Conservation (phyloP, 768 basidiomycete genomes). For the Auriscalpium microsporum region DNA sequence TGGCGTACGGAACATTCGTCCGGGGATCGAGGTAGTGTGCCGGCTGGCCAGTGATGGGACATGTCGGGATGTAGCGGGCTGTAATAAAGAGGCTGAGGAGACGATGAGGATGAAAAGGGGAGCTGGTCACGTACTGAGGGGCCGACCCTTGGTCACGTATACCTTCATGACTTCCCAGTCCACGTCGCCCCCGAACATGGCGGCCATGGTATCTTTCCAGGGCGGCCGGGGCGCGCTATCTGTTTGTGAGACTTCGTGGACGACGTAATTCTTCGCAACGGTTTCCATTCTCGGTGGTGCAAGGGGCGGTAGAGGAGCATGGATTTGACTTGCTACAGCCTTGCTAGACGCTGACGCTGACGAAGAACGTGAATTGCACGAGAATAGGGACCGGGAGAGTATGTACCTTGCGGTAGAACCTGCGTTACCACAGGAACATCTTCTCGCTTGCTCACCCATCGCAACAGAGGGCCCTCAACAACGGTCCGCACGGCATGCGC, state of each 20-base stretch:
- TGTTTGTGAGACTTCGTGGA: conserved; percentile 52
- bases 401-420: conserved; percentile 26
- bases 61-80: conserved; percentile 62
- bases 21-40: conserved; percentile 78
- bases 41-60: conserved; percentile 70
- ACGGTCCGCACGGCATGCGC: conserved; percentile 52
- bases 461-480: conserved; percentile 57
- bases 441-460: conserved; percentile 65
- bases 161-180: conserved; percentile 70
- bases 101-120: conserved; percentile 9
- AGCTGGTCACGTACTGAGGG: conserved; percentile 37
- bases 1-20: conserved; percentile 73
- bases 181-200: conserved; percentile 80
- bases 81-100: not conserved
- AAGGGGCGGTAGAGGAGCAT: not conserved
- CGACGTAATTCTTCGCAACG: conserved; percentile 59
- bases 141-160: conserved; percentile 56
- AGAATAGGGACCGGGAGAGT: not conserved
- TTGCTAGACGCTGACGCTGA: not conserved
- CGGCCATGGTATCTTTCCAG: conserved; percentile 69
- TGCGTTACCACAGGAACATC: conserved; percentile 36
- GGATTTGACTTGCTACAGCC: not conserved
- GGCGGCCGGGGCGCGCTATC: conserved; percentile 40
- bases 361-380: not conserved
- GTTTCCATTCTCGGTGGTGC: conserved; percentile 31